Base-by-base conservation (phyloP, 2,329 filamentous ascomycete species). In the Phoma sp. region DNA sequence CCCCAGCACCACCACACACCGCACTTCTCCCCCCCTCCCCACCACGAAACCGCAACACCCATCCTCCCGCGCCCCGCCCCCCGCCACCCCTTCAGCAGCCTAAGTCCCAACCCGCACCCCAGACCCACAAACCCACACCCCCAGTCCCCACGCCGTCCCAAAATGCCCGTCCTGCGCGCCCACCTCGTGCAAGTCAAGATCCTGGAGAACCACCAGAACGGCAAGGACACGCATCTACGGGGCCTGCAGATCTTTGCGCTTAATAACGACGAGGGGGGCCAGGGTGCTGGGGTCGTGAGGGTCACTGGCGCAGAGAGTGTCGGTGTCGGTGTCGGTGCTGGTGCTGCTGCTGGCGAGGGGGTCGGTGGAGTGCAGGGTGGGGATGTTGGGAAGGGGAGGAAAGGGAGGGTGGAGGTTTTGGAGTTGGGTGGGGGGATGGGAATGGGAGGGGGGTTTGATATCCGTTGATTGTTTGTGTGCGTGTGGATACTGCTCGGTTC, bases 141-240 rank as follows among this genome's bases (percentile, higher is more conserved):
- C 9, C 15, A 8, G 40, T 0, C 31, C 0, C 35, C 47, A 10
- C 83, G n/a, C 81, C 41, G 82, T 81, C 43, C 87, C 86, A 68
- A 89, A 84, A 36, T 89, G 88, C 80, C 80, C 66, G 90, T 93
- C 1, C 84, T 98, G 17, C 87, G 93, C 57, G 92, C 91, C 15
- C 96, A 94, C 78, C 86, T 98, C 27, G 83, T 99, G 25, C 93
- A 98, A 75, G 88, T 98, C 69, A 88, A 90, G 63, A 88, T 99
- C 43, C 84, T 94, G 46, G 95, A 98, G 78, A 99, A 99, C 71
- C 95, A 99, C 74, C 95, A 99, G 77, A 99, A 99, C 74, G 95
- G 95, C 61, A 99, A 99, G 75, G 95, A 99, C 74, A 99, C 95
- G n/a, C 95, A 99, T 80, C 84, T 99, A 22, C 85, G 95, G 15